Evolutionary conservation across 192 early-diverging fungal genomes (phyloP), one percentile per base, ranked within the genome.

Genomic region (Helicostylum pulchrum): DNA sequence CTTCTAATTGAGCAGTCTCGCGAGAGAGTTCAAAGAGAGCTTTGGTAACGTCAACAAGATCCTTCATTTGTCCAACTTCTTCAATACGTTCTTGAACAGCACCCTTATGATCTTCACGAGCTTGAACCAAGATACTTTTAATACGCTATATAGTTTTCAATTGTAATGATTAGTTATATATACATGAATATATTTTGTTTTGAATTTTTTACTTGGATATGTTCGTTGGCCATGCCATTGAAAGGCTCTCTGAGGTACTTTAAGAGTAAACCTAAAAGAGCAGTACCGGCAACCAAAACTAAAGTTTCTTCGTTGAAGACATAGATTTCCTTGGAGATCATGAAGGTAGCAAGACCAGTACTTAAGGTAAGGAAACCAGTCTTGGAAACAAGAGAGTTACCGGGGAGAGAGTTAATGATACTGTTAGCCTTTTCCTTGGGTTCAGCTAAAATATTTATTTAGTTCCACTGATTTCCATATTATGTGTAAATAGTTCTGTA

Each of bases 241-340:
- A 87, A 90, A 53, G 91, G 91, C 78, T 97, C 88, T 75, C 88
- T 92, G 58, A 88, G 83, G 54, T 77, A 81, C 72, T 83, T 83
- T 84, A 90, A 90, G 66, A 93, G 82, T 43, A 93, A 75, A 45
- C 83, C 82, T 31, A 91, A 82, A 43, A 95, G 87, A 77, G 87
- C 88, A 62, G 88, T 87, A 67, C 94, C 88, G 15, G 91, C 80
- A 43, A 90, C 66, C 58, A 94, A 74, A 42, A 95, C 88, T 53
- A 97, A 81, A 54, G 92, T 84, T 78, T 99, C 95, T 73, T 91
- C 92, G 78, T 97, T 96, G 67, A 97, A 78, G 50, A 97, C 87
- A 79, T 96, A 99, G 76, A 99, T 92, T 79, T 99, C 96, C 88
- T 99, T 97, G 54, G 94, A 93, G 71, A 99, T 89, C 36, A 91